phyloP scores from a whole-genome alignment of 1,284 basidiomycete species.

The Lignosus rhinocerotis region DNA sequence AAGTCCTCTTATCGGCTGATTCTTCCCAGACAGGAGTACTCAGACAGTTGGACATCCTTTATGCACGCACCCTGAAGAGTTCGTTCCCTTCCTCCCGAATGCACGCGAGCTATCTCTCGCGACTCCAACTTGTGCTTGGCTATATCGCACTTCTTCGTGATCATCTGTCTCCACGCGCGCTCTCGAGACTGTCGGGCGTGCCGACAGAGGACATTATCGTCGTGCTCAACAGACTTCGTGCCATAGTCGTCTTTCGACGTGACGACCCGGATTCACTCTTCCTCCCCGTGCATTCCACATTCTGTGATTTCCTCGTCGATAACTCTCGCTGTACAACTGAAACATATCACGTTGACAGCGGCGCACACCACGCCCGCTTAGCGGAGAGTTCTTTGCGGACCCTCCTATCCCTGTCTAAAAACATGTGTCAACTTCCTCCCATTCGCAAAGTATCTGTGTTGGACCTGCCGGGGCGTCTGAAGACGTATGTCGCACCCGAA shows the following conservation, averaged over 20 bases:
- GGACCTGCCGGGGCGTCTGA: neutral
- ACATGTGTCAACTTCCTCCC: neutral
- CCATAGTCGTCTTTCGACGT: conserved; percentile 4
- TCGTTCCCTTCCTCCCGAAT: neutral
- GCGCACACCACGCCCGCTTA: neutral
- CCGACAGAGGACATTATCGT: neutral
- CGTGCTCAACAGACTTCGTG: conserved; percentile 6
- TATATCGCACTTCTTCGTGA: conserved; percentile 1
- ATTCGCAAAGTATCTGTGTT: neutral
- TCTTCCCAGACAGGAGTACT: no score
- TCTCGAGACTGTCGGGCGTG: neutral
- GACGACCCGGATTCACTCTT: neutral
- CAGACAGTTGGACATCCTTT: neutral
- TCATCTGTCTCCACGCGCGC: neutral
- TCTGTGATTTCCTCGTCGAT: conserved; percentile 14
- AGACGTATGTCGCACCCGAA: neutral
- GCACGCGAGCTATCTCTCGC: neutral
- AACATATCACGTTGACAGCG: neutral
- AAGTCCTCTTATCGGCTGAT: no score
- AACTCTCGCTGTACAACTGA: neutral
- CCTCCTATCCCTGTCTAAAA: neutral
- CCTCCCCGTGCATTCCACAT: conserved; percentile 7
- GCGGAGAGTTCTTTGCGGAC: neutral
- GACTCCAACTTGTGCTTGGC: neutral
- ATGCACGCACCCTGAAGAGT: neutral